Base-by-base conservation (phyloP, 768 basidiomycete species). In the Nidularia pulvinata region DNA sequence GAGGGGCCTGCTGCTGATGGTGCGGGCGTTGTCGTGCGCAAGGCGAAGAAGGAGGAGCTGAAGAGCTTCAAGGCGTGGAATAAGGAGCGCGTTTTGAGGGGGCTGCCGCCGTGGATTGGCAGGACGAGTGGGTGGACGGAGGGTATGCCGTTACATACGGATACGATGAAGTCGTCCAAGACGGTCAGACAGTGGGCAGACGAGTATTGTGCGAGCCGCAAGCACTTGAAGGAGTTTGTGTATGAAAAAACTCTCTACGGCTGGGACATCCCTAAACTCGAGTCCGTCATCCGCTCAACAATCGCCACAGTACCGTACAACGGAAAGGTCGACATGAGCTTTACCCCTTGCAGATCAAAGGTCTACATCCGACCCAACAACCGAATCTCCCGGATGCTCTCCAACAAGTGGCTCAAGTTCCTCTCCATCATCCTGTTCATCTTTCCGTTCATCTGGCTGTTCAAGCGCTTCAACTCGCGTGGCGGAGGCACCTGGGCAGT, bases 371-470 rank as follows among this genome's bases (percentile, higher is more conserved):
- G 89, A 16, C 85, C 93, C 0, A 72, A 86, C 57, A 90, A 85
- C 65, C 59, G 59, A 45, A 73, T 93, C 54, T 85, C 90, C 5
- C 77, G 86, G 46, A 77, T 80, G 57, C 79, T 92, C 42, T 86
- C 86, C 30, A 85, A 84, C 58, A 79, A 76, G 56, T 92, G 87
- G 83, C 68, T 93, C 61, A 85, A 84, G 58, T 76, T 89, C 59
- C 63, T 93, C 10, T 76, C 85, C 19, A 83, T 86, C 60, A 72
- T 93, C 53, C 75, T 85, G 10, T 67, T 92, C 54, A 76, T 94
- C 54, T 93, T 83, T 62, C 91, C 91, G 0, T 84, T 91, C 65
- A 78, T 93, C 56, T 93, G 90, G 91, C 68, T 93, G 3, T 91
- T 83, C 68, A 84, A 84, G 64, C 82, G 85, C 4, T 88, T 89